Evolutionary conservation across 192 early-diverging fungal genomes (phyloP), one percentile per base, ranked within the genome.

Genomic region (Spizellomyces punctatus): DNA sequence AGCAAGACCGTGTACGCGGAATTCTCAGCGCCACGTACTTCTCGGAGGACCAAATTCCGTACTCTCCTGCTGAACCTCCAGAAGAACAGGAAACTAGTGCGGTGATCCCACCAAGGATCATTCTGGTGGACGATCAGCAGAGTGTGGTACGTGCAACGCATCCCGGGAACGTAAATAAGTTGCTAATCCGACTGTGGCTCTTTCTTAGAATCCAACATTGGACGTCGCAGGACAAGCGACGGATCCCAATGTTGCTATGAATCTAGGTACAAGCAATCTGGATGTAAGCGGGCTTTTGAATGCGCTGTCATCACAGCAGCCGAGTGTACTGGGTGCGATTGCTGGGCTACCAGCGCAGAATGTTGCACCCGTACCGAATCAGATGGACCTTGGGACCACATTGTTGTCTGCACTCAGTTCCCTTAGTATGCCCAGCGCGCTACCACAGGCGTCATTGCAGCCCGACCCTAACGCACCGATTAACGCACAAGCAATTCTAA

Each of bases 1-100:
- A 75, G 49, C 63, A 59, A 8, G 67, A 67, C 17, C 67, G 67
- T 9, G 74, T 57, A 22, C 66, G 74, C 19, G 59, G 57, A 12
- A 16, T 56, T 9, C 43, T 75, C 22, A 58, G 58, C 21, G 61
- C 45, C n/a, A 63, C 43, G 9, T 75, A 75, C 59, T 56, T 21
- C 22, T 48, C 66, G 46, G 61, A 75, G 5, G 46, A 47, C n/a
- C 61, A 67, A 44, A 75, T 75, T 55, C 74, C 74, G 17, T 57
- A 63, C 14, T 54, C 58, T 19, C 58, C 74, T 6, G 44, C 74
- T 1, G 74, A 75, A 52, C 74, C 74, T n/a, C 61, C 22, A 19
- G 47, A 64, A 43, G 62, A 64, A 21, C 44, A 16, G 22, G 27
- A 41, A 43, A 36, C 49, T 4, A 0, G 27, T 10, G 27, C 22